Percentiles rank a stretch among this genome's conserved stretches.
Conservation (phyloP, 2,329 filamentous ascomycete genomes). For the Curvularia lunata region DNA sequence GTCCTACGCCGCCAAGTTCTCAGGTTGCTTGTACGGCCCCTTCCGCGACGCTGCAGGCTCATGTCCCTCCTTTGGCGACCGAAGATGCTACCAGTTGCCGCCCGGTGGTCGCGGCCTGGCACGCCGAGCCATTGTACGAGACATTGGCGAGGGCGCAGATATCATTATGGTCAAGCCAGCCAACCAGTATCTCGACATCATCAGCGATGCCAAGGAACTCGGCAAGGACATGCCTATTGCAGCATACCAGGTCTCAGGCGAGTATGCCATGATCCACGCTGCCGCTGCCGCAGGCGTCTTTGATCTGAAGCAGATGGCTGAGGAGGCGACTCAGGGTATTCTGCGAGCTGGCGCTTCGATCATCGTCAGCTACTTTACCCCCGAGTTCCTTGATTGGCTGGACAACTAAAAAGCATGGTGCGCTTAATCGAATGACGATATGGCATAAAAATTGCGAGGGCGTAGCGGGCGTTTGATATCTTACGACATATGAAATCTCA, state of each 20-base stretch:
- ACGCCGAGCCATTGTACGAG: constrained; percentile 84
- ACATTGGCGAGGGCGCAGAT: constrained; percentile 92
- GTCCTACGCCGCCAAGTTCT: constrained; percentile 99
- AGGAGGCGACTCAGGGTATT: constrained; percentile 93
- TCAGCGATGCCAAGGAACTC: constrained; percentile 94
- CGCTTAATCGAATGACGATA: not conserved
- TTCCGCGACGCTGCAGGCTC: constrained; percentile 97
- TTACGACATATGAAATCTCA: not conserved
- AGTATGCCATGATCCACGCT: constrained; percentile 98
- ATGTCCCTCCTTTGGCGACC: constrained; percentile 87
- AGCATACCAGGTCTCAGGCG: constrained; percentile 95
- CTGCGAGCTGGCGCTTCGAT: constrained; percentile 91
- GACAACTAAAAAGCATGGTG: constrained; percentile 30
- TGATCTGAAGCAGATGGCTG: constrained; percentile 91
- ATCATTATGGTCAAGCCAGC: constrained; percentile 99
- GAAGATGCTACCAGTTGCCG: constrained; percentile 95
- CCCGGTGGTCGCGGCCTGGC: constrained; percentile 91
- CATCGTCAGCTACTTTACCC: constrained; percentile 92
- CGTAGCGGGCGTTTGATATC: not conserved
- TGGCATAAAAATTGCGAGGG: not conserved
- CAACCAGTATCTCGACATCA: constrained; percentile 94
- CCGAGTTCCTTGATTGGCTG: constrained; percentile 73
- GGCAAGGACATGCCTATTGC: constrained; percentile 90
- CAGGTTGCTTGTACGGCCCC: constrained; percentile 92
- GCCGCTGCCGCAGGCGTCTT: constrained; percentile 96